These are phyloP conservation scores for Diospyros lotus DNA, from an alignment of 148 eudicot species.

Conservation along the genomic window DNA sequence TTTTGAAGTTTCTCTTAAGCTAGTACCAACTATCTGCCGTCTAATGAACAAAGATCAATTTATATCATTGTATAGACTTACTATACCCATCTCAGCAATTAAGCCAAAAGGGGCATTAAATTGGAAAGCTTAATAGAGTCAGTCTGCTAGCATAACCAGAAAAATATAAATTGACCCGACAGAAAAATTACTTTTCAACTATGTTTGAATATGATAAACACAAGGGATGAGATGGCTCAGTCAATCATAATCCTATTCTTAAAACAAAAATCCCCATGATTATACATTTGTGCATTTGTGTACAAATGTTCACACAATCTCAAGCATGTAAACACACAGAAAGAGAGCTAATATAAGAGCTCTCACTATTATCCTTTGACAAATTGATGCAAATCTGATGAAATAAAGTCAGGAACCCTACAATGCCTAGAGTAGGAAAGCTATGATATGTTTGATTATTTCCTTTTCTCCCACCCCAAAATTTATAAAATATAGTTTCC, in stretches of 20 bases:
- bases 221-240: not conserved
- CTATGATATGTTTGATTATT: not conserved
- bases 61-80: not conserved
- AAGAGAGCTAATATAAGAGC: not conserved
- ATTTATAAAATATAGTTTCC: not conserved
- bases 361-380: not conserved
- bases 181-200: not conserved
- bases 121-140: not conserved
- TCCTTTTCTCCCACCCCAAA: not conserved
- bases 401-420: not conserved
- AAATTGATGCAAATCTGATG: not conserved
- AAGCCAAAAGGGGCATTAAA: not conserved
- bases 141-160: not conserved
- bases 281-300: not conserved
- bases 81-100: not conserved
- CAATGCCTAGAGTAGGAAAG: no score
- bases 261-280: not conserved
- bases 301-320: not conserved
- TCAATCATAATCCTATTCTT: not conserved
- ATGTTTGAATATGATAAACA: not conserved
- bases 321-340: not conserved
- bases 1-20: not conserved
- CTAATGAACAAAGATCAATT: not conserved
- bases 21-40: not conserved
- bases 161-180: not conserved